Conservation (phyloP, 768 basidiomycete species). For the Lyophyllum shimeji region DNA sequence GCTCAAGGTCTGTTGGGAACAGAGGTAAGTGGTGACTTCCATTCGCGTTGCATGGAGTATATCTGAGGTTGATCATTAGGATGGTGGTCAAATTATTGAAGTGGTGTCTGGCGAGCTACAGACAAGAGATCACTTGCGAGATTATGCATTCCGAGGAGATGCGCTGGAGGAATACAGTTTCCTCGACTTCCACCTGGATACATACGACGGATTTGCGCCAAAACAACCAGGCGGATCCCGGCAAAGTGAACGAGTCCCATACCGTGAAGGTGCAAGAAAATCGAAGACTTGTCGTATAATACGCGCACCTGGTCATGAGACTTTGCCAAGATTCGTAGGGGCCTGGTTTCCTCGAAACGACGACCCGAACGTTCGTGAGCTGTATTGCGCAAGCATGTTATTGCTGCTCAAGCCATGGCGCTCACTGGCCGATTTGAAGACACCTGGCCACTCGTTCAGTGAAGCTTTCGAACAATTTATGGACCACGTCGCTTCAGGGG, state of each 20-base stretch:
- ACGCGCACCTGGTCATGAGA: constrained; percentile 27
- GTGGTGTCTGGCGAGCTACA: neutral
- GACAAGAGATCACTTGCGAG: constrained; percentile 18
- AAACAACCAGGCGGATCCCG: constrained; percentile 3
- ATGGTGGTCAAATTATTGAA: no score
- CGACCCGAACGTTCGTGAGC: constrained; percentile 6
- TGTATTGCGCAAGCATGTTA: constrained; percentile 33
- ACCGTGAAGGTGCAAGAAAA: constrained; percentile 17
- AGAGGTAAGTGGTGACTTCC: no score
- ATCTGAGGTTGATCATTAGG: no score
- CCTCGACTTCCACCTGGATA: constrained; percentile 17
- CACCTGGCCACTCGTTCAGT: constrained; percentile 12
- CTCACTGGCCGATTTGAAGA: constrained; percentile 22
- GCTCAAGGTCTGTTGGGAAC: no score
- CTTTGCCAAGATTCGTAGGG: constrained; percentile 31
- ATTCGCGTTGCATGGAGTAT: no score
- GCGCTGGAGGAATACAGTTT: constrained; percentile 9
- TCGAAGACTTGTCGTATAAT: constrained; percentile 17
- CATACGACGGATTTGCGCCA: constrained; percentile 17
- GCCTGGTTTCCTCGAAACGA: constrained; percentile 27
- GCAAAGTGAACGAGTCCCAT: constrained; percentile 15
- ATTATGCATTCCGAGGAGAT: constrained; percentile 20
- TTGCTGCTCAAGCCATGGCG: constrained; percentile 35
- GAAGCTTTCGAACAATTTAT: constrained; percentile 20
- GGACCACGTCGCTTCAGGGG: neutral